These are phyloP conservation scores for Lanzia echinophila DNA, from an alignment of 2,329 filamentous ascomycete species.

Conservation along the genomic window DNA sequence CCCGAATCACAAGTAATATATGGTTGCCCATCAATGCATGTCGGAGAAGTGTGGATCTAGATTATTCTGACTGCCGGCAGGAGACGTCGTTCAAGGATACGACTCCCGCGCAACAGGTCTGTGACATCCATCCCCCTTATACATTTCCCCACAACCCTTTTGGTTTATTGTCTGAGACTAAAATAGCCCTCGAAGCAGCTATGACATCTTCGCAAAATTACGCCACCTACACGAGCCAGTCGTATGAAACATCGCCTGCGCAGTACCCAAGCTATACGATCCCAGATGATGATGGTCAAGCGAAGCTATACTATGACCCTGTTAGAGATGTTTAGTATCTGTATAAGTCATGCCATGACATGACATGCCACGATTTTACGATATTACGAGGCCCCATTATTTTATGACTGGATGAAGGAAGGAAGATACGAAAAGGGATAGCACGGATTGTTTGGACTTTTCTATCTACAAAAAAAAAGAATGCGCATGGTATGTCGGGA, in stretches of 20 bases:
- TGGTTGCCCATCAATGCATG: neutral
- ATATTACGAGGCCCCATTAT: neutral
- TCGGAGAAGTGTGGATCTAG: neutral
- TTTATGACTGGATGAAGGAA: neutral
- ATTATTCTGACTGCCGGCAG: conserved; percentile 3
- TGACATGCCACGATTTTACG: neutral
- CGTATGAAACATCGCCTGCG: neutral
- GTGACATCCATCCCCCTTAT: neutral
- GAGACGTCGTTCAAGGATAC: neutral
- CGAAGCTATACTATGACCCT: conserved; percentile 14
- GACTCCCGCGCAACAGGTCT: conserved; percentile 1
- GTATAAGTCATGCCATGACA: neutral
- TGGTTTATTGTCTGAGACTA: neutral
- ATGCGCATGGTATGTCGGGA: too few species aligned
- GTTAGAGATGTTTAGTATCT: conserved; percentile 14
- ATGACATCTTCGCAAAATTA: neutral
- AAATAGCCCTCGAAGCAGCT: neutral
- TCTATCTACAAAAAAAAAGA: too few species aligned
- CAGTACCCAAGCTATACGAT: conserved; percentile 1
- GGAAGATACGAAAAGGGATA: too few species aligned
- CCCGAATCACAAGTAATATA: neutral
- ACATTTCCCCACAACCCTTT: neutral
- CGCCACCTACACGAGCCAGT: neutral
- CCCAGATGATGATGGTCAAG: neutral
- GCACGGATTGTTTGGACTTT: too few species aligned